phyloP scores from a whole-genome alignment of 78 protist genomes.

The Tieghemostelium lacteum region DNA sequence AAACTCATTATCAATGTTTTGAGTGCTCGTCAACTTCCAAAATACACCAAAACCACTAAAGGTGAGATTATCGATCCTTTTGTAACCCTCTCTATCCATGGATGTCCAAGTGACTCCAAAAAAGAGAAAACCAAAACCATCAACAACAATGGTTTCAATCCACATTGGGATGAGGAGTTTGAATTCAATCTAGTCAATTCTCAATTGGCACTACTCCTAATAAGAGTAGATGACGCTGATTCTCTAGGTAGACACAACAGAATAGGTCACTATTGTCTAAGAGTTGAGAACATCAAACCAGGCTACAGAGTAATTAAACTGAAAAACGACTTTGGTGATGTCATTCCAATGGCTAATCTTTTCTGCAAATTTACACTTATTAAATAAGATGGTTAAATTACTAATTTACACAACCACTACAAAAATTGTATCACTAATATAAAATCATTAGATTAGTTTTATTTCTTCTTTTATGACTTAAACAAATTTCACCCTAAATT shows the following conservation, averaged over 20 bases:
- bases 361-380: conserved; percentile 40
- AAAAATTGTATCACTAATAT: too few species aligned
- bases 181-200: conserved; percentile 28
- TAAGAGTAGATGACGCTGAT: conserved; percentile 69
- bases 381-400: too few species aligned
- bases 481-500: too few species aligned
- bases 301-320: conserved; percentile 51
- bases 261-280: conserved; percentile 65
- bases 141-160: conserved; percentile 83
- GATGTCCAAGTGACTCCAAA: conserved; percentile 20
- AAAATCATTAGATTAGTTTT: too few species aligned
- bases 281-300: conserved; percentile 33
- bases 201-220: conserved; percentile 62
- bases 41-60: conserved; percentile 31
- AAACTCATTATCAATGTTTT: conserved; percentile 5
- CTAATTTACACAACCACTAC: too few species aligned
- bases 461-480: too few species aligned
- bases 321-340: conserved; percentile 17
- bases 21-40: conserved; percentile 80
- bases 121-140: conserved; percentile 30
- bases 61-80: conserved; percentile 81
- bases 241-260: conserved; percentile 36
- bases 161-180: conserved; percentile 78
- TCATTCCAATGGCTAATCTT: conserved; percentile 46
- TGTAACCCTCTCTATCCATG: conserved; percentile 62